These are phyloP conservation scores for Rhodotorula mucilaginosa DNA, from an alignment of 1,284 basidiomycete genomes.

Conservation along the genomic window DNA sequence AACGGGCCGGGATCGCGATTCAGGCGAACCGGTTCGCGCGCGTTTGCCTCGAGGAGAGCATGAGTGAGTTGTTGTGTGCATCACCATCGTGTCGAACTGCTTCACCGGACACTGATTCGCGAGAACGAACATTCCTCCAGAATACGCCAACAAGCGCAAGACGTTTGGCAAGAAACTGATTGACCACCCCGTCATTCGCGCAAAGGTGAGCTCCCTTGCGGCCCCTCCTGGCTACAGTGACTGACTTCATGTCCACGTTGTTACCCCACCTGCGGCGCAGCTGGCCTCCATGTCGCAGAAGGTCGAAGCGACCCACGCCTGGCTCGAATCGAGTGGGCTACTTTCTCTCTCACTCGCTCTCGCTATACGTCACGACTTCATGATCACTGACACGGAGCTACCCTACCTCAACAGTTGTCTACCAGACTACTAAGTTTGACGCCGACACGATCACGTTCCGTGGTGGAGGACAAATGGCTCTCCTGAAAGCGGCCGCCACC, in stretches of 20 bases:
- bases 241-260: too few relatives aligned
- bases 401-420: constrained; percentile 20
- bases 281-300: constrained; percentile 41
- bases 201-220: constrained; percentile 24
- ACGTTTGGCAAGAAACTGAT: constrained; percentile 42
- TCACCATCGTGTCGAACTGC: not conserved
- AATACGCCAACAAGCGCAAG: constrained; percentile 43
- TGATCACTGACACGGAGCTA: not conserved
- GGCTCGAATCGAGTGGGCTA: constrained; percentile 32
- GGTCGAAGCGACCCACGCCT: constrained; percentile 41
- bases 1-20: constrained; percentile 39
- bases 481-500: constrained; percentile 40
- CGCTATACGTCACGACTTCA: not conserved
- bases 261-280: too few relatives aligned
- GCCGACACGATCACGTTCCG: constrained; percentile 34
- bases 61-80: constrained; percentile 1
- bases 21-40: constrained; percentile 41
- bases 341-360: not conserved
- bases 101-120: not conserved
- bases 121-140: constrained; percentile 4
- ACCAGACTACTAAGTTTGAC: constrained; percentile 35
- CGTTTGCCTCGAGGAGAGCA: constrained; percentile 34
- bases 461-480: constrained; percentile 37
- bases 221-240: not conserved
- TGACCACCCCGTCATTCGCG: constrained; percentile 45